Evolutionary conservation across 257 asterid species (phyloP).

Genomic region (Agastache rugosa): DNA sequence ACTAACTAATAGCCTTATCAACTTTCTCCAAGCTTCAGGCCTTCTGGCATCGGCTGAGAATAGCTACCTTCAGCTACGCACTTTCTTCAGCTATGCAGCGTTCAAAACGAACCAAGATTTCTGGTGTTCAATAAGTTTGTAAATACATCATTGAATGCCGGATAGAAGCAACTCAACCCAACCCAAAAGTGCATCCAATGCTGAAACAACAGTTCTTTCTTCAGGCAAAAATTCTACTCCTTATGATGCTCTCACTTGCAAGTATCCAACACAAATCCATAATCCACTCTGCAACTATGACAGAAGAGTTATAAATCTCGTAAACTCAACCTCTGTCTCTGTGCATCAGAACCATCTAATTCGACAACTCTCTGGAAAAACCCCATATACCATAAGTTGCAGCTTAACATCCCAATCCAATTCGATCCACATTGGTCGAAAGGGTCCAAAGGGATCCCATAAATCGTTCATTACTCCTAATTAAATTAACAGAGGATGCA

Average conservation of each 20-base stretch:
- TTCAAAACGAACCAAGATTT: conserved; percentile 5
- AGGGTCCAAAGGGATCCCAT: background rate
- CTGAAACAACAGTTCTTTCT: background rate
- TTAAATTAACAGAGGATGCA: background rate
- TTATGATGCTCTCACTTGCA: conserved; percentile 13
- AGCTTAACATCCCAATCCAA: conserved; percentile 17
- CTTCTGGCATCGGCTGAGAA: conserved; percentile 6
- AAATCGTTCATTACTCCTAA: background rate
- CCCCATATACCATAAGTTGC: background rate
- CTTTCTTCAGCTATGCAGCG: conserved; percentile 15
- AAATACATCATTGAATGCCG: conserved; percentile 4
- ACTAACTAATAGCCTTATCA: conserved; percentile 4
- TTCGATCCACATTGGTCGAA: conserved; percentile 20
- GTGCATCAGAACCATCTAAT: conserved; percentile 3
- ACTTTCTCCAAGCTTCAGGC: conserved; percentile 20
- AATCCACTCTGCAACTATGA: conserved; percentile 11
- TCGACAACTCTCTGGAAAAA: conserved; percentile 17
- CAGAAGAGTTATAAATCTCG: background rate
- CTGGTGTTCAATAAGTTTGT: conserved; percentile 2
- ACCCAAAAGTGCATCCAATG: conserved; percentile 4
- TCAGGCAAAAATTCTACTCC: background rate
- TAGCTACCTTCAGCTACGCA: background rate
- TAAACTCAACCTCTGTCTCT: conserved; percentile 23
- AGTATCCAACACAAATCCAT: conserved; percentile 16
- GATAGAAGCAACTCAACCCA: conserved; percentile 6